Base-by-base conservation (phyloP, 768 basidiomycete genomes). In the Trametes cinnabarina region DNA sequence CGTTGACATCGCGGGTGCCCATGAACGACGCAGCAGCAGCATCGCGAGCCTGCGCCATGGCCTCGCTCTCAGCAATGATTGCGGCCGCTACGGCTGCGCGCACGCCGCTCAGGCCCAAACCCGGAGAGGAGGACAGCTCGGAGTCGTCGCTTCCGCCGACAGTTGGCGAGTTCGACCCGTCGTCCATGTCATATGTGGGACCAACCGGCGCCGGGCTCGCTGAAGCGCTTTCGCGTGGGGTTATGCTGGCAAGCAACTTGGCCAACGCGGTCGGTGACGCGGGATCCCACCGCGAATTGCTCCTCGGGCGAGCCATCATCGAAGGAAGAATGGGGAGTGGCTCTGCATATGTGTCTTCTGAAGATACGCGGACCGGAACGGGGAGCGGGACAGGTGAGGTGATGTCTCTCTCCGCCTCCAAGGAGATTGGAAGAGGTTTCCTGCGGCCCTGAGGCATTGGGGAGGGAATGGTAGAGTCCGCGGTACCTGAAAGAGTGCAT, bases 391-490 rank as follows among this genome's bases (percentile, higher is more conserved):
- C 53, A 37, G 66, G 58, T 63, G 68, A 61, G 58, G 59, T 56
- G 60, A 55, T 35, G 35, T 58, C 37, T 64, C 61, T 39, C 60
- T 60, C 19, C 64, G 43, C 44, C 54, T 67, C 6, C 32, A 26
- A 42, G 48, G 60, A 40, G 55, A 56, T 57, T 20, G 63, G 58
- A 34, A 60, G 68, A 14, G 70, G 64, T 47, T 65, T 72, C 52
- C 70, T 71, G 47, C 62, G 65, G 22, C 55, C 62, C 42, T 62
- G 67, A 14, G 72, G 73, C 28, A 72, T 56, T n/a, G 81, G 65
- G 64, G 88, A 72, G 1, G 87, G 86, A 15, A 83, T 66, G 19
- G 86, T 87, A 15, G 88, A 90, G 67, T 90, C 88, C 15, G 81
- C 86, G 26, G 87, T 82, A 51, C 88, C 88, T 90, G 64, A 32